Evolutionary conservation across 23 red algal genomes (phyloP).

Genomic region (Gracilaria gracilis): DNA sequence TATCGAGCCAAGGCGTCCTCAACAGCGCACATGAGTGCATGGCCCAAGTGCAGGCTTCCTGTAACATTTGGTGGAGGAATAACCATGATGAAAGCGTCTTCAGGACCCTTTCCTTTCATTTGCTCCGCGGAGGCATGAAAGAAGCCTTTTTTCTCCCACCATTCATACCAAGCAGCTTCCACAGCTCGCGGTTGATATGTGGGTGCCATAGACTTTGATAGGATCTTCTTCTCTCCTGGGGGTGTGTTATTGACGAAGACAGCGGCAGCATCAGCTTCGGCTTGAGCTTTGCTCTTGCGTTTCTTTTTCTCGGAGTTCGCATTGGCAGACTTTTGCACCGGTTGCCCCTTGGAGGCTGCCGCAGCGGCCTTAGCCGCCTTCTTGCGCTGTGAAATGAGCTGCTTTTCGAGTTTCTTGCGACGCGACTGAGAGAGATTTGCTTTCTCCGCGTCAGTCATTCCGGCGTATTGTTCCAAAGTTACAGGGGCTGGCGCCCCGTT

Average conservation of each 20-base stretch:
- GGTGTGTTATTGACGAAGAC: conserved; percentile 83
- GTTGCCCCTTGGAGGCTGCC: conserved; percentile 23
- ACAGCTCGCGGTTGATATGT: conserved; percentile 89
- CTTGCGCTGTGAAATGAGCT: conserved; percentile 43
- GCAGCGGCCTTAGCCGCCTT: conserved; percentile 65
- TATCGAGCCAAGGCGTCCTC: conserved; percentile 91
- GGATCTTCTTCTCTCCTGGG: conserved; percentile 82
- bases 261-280: conserved; percentile 46
- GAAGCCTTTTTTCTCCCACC: conserved; percentile 95
- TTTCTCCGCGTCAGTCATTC: conserved; percentile 53
- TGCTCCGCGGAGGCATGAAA: conserved; percentile 72
- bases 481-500: neutral
- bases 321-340: neutral
- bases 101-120: conserved; percentile 35
- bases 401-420: conserved; percentile 76
- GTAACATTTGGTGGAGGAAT: conserved; percentile 99
- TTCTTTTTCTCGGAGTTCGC: conserved; percentile 71
- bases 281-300: conserved; percentile 56
- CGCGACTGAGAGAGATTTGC: conserved; percentile 44
- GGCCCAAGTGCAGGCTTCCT: conserved; percentile 95
- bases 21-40: conserved; percentile 94
- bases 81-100: conserved; percentile 93
- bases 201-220: conserved; percentile 77
- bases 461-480: conserved; percentile 51
- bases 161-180: conserved; percentile 96